Evolutionary conservation across 352 stramenopile species (phyloP), one percentile per base, ranked within the genome.

Genomic region (Phytopythium helicoides): DNA sequence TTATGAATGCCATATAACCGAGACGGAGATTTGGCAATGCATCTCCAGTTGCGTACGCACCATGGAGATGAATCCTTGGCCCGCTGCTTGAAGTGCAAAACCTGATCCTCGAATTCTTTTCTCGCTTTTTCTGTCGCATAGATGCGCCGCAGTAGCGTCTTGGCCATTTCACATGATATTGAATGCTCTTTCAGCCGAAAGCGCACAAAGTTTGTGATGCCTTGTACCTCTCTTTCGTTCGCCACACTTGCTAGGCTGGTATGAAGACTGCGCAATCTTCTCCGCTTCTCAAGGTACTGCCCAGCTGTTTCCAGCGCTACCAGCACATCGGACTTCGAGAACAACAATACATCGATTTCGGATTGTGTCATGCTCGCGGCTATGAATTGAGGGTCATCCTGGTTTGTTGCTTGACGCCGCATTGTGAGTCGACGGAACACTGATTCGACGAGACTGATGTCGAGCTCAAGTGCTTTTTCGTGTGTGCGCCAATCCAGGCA

Each of bases 291-390:
- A 4, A 89, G 67, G 50, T 68, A 86, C 0, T 60, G 49, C 0
- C 67, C 59, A 3, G 70, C 54, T 0, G 51, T 73, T 48, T 84
- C 72, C 14, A 89, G 57, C 1, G 61, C 60, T 1, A 74, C 38
- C 22, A 89, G 58, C 19, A 89, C 64, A 26, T 89, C 74, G 0
- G 72, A 68, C 46, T 89, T 89, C 18, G 76, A 48, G 21, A 87
- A 81, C 26, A 62, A 47, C n/a, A 68, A 50, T 12, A 78, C 52
- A 8, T 84, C 74, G 3, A 79, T 25, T 18, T 73, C 52, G 39
- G 52, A 66, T 16, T 23, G 47, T 15, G 5, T 22, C 8, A 21
- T 21, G 10, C 50, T 15, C 11, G 42, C n/a, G 35, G 3, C 34
- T 9, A 40, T 23, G 14, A 52, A 12, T 19, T 58, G 28, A 5